phyloP scores from a whole-genome alignment of 495 filamentous ascomycete genomes.

The Penicillium nucicola region DNA sequence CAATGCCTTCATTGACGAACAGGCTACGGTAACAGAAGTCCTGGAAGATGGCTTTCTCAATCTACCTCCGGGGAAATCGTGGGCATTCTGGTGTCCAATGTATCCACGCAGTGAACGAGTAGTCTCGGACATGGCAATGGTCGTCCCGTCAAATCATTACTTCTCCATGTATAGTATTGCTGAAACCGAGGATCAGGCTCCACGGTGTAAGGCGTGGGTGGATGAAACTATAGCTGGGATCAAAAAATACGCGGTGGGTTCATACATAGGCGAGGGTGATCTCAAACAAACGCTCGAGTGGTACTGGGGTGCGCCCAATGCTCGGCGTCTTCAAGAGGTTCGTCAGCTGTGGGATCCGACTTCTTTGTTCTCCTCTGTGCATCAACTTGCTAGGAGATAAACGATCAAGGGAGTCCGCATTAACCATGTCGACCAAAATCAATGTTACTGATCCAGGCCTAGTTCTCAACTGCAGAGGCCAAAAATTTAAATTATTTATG shows the following conservation, averaged over 20 bases:
- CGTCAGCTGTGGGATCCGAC: slow-evolving; percentile 43
- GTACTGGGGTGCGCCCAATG: slow-evolving; percentile 42
- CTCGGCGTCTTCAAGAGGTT: slow-evolving; percentile 30
- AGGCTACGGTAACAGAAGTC: slow-evolving; percentile 36
- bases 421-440: too few relatives aligned
- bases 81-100: slow-evolving; percentile 49
- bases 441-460: too few relatives aligned
- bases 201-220: slow-evolving; percentile 38
- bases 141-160: slow-evolving; percentile 53
- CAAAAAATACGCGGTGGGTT: slow-evolving; percentile 35
- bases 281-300: slow-evolving; percentile 40
- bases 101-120: slow-evolving; percentile 35
- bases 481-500: too few relatives aligned
- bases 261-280: slow-evolving; percentile 53
- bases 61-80: slow-evolving; percentile 36
- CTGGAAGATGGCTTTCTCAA: slow-evolving; percentile 43
- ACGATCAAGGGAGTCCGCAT: too few relatives aligned
- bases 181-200: slow-evolving; percentile 44
- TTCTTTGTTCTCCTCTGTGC: too few relatives aligned
- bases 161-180: slow-evolving; percentile 51
- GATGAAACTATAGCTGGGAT: slow-evolving; percentile 34
- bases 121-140: slow-evolving; percentile 48
- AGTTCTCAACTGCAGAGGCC: too few relatives aligned
- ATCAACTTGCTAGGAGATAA: too few relatives aligned
- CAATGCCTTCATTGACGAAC: slow-evolving; percentile 46